Base-by-base conservation (phyloP, 2,329 filamentous ascomycete species). In the Aspergillus novoparasiticus region DNA sequence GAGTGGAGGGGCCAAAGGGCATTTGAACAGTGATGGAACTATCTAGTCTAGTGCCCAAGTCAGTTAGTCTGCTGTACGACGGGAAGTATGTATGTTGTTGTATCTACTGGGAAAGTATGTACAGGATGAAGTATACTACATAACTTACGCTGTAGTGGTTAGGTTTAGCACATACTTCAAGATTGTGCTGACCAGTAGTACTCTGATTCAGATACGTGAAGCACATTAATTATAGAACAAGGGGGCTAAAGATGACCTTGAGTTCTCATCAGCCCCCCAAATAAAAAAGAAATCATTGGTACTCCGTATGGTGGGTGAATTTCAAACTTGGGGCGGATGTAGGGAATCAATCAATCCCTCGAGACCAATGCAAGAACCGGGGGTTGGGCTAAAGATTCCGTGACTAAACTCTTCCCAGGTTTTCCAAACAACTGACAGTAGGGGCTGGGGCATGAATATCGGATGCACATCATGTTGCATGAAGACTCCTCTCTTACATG, bases 401-500 rank as follows among this genome's bases (percentile, higher is more conserved):
- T 55, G 32, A 23, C 32, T 54, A 11, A 39, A 34, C 21, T 9
- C 26, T 51, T 32, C 28, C 16, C 14, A 28, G 16, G 23, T 50
- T 28, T 14, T 14, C 23, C 28, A 36, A 34, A 30, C 16, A n/a
- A 19, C 28, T 3, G 16, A 36, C 36, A 45, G 57, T 60, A 63
- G 54, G 58, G 61, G 56, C 50, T 60, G 51, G 50, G 51, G 50
- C 55, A 58, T 48, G 48, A 50, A 64, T 54, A 51, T 63, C 62
- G 41, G 55, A 58, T 55, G 57, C 50, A 58, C 63, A 63, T 60
- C 55, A 23, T 34, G 60, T 26, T 57, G 57, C 63, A 62, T 61
- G 60, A 60, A 54, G 51, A 57, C 59, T 50, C 30, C 41, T 59
- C 61, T 67, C 65, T 65, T 48, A 66, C 64, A 64, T 64, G 26